phyloP scores from a whole-genome alignment of 83 land plant genomes.

The Picea abies region DNA sequence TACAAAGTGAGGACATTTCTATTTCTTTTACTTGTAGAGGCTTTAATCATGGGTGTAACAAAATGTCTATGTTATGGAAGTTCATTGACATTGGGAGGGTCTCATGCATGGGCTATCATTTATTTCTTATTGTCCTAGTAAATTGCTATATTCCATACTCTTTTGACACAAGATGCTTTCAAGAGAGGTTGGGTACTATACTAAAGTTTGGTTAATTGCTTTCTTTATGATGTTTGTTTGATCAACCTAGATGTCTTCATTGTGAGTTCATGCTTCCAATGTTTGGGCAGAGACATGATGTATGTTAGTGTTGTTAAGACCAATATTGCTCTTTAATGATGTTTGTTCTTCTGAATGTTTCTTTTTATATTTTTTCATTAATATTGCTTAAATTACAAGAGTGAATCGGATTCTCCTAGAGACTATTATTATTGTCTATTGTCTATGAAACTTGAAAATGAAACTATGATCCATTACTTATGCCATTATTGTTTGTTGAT shows the following conservation, averaged over 20 bases:
- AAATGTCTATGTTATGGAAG: no score
- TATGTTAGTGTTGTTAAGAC: background rate
- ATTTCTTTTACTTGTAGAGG: constrained; percentile 5
- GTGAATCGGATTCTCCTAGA: background rate
- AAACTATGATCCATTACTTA: background rate
- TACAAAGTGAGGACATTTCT: constrained; percentile 78
- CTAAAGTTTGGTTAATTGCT: no score
- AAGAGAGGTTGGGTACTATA: no score
- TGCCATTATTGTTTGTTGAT: background rate
- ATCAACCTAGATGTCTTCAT: background rate
- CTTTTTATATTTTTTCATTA: background rate
- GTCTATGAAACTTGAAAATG: no score
- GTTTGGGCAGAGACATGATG: no score
- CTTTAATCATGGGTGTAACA: no score
- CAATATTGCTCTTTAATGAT: background rate
- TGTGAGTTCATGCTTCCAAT: background rate
- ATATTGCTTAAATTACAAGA: background rate
- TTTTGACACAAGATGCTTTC: no score
- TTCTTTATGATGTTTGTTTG: no score
- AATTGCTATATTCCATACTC: no score
- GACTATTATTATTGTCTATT: background rate
- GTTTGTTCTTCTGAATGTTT: background rate
- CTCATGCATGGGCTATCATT: no score
- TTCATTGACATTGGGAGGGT: no score
- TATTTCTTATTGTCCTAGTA: no score